Percentiles rank a stretch among this genome's conserved stretches.
phyloP scores from a whole-genome alignment of 2,329 filamentous ascomycete species.

The Fusarium sp. region DNA sequence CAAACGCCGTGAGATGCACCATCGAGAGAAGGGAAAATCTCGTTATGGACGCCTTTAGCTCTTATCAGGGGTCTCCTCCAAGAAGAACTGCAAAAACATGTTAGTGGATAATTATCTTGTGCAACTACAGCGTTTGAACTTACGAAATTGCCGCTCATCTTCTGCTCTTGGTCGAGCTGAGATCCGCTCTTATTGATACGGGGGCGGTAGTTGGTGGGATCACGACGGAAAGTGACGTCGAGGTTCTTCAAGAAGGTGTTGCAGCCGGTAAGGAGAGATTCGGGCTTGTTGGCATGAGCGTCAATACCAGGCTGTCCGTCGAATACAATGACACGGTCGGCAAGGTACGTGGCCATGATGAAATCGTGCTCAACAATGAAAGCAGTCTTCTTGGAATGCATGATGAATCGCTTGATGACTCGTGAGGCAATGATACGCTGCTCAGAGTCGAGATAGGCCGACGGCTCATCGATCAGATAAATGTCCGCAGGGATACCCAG shows the following conservation, averaged over 20 bases:
- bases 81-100: slow-evolving; percentile 77
- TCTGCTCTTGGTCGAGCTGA: slow-evolving; percentile 98
- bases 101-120: slow-evolving; percentile 16
- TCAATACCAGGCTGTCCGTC: slow-evolving; percentile 92
- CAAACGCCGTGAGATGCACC: slow-evolving; percentile 57
- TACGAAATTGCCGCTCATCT: slow-evolving; percentile 90
- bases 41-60: slow-evolving; percentile 58
- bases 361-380: slow-evolving; percentile 99
- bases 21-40: slow-evolving; percentile 46
- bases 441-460: slow-evolving; percentile 97
- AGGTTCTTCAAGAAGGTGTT: slow-evolving; percentile 97
- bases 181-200: slow-evolving; percentile 98
- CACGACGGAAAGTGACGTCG: slow-evolving; percentile 97
- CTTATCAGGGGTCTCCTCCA: slow-evolving; percentile 76
- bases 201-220: slow-evolving; percentile 93
- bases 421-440: slow-evolving; percentile 97
- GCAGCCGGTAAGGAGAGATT: slow-evolving; percentile 94
- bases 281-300: slow-evolving; percentile 86
- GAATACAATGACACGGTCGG: slow-evolving; percentile 98
- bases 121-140: slow-evolving; percentile 50
- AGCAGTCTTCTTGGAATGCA: slow-evolving; percentile 99
- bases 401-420: slow-evolving; percentile 99
- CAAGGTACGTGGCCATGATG: slow-evolving; percentile 84
- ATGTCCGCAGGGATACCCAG: slow-evolving; percentile 96
- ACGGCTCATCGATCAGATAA: slow-evolving; percentile 98